Evolutionary conservation across 2,329 filamentous ascomycete species (phyloP).

Genomic region (Curvularia lunata): DNA sequence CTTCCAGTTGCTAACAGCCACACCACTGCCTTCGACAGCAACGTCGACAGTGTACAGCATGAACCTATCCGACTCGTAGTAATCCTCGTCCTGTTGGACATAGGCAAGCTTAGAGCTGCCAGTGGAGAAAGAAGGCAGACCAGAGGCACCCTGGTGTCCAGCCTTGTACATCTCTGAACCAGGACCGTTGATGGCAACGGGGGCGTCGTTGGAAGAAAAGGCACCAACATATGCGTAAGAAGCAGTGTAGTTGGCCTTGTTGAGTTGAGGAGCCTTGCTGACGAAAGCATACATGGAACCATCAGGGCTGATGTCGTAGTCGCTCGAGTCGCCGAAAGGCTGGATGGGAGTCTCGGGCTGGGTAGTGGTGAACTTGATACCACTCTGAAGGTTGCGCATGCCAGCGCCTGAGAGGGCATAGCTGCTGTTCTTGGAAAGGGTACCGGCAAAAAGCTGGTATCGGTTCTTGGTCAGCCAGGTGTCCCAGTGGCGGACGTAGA

Average conservation of each 20-base stretch:
- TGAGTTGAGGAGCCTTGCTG: constrained; percentile 74
- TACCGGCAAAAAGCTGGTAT: constrained; percentile 76
- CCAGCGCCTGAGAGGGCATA: constrained; percentile 41
- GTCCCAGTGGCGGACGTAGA: constrained; percentile 86
- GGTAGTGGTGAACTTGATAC: constrained; percentile 61
- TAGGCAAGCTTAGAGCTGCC: constrained; percentile 76
- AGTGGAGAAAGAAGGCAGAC: constrained; percentile 75
- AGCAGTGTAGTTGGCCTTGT: constrained; percentile 78
- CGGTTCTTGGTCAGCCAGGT: constrained; percentile 71
- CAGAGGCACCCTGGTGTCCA: constrained; percentile 68
- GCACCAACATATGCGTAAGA: constrained; percentile 79
- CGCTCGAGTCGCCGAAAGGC: constrained; percentile 76
- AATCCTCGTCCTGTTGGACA: constrained; percentile 69
- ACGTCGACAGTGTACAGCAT: constrained; percentile 51
- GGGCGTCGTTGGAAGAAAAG: constrained; percentile 62
- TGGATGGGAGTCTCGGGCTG: constrained; percentile 71
- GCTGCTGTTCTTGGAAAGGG: constrained; percentile 52
- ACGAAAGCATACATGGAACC: constrained; percentile 70
- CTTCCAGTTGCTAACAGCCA: constrained; percentile 42
- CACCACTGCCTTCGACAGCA: constrained; percentile 23
- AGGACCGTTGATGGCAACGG: constrained; percentile 45
- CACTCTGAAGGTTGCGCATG: constrained; percentile 64
- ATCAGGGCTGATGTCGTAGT: constrained; percentile 74
- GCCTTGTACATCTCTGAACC: constrained; percentile 35
- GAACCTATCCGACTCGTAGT: constrained; percentile 82